Evolutionary conservation across 225 moss, liverwort and hornwort genomes (phyloP).

Genomic region (Straminergon stramineum): DNA sequence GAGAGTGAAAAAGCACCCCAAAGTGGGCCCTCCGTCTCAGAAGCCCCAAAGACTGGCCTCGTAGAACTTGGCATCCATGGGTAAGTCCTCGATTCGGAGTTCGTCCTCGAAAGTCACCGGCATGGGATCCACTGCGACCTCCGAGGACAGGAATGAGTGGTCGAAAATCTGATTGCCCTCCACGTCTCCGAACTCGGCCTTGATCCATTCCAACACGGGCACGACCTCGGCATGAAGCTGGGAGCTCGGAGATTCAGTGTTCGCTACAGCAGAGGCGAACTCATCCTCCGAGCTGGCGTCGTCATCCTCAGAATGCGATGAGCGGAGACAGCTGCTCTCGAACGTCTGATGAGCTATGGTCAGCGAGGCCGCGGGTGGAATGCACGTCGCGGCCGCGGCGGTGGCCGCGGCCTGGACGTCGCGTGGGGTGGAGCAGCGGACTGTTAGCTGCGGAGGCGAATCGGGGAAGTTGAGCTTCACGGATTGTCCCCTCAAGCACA

Average conservation of each 20-base stretch:
- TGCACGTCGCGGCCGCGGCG: slow-evolving; percentile 21
- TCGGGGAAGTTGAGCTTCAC: slow-evolving; percentile 17
- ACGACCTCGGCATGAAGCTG: background rate
- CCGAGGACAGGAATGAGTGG: background rate
- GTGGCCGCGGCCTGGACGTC: slow-evolving; percentile 9
- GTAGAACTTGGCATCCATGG: slow-evolving; percentile 3
- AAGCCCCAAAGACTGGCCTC: slow-evolving; percentile 18
- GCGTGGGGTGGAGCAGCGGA: background rate
- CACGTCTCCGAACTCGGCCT: slow-evolving; percentile 11
- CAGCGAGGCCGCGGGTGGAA: background rate
- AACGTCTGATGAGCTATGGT: background rate
- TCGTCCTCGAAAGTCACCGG: background rate
- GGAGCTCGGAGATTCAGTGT: background rate
- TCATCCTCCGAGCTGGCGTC: background rate
- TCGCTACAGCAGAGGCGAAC: background rate
- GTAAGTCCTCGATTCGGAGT: background rate
- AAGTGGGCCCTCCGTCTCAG: background rate
- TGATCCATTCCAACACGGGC: slow-evolving; percentile 16
- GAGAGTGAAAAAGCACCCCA: background rate
- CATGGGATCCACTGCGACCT: background rate
- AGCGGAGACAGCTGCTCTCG: slow-evolving; percentile 1
- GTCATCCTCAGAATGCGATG: background rate
- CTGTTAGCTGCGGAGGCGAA: background rate
- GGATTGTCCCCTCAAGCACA: slow-evolving; percentile 10
- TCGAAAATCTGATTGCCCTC: background rate